Evolutionary conservation across 2,329 filamentous ascomycete species (phyloP).

Genomic region (Lasiodiplodia hormozganensis): DNA sequence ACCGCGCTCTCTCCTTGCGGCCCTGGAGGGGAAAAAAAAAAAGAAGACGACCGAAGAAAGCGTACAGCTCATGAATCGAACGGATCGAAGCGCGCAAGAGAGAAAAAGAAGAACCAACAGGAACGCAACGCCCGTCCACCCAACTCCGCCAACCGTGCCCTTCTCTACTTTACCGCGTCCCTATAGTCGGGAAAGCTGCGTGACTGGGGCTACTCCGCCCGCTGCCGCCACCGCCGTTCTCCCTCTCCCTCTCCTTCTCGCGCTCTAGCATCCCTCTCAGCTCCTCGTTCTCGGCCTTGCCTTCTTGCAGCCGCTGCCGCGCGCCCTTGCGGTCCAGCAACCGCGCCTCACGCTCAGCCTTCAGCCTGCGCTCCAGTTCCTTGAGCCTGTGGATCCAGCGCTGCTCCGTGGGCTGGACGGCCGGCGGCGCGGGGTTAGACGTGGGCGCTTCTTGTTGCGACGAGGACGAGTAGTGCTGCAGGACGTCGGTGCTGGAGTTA

Average conservation of each 20-base stretch:
- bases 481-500: constrained; percentile 16
- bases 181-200: constrained; percentile 21
- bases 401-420: constrained; percentile 63
- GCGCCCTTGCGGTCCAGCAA: constrained; percentile 85
- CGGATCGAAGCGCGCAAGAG: not conserved
- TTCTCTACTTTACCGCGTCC: constrained; percentile 10
- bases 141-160: not conserved
- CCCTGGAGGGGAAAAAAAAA: too few relatives aligned
- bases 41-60: not conserved
- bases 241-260: constrained; percentile 49
- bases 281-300: constrained; percentile 76
- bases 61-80: constrained; percentile 3
- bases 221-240: constrained; percentile 7
- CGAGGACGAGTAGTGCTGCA: constrained; percentile 53
- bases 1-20: not conserved
- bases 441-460: constrained; percentile 32
- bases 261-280: constrained; percentile 69
- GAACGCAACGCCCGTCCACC: not conserved
- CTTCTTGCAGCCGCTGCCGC: constrained; percentile 77
- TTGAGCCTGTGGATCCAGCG: constrained; percentile 85
- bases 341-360: constrained; percentile 86
- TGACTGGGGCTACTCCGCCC: constrained; percentile 25
- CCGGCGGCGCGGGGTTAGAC: constrained; percentile 34
- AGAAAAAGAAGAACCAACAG: not conserved
- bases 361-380: constrained; percentile 86